Evolutionary conservation across 2,329 filamentous ascomycete genomes (phyloP).

Genomic region (Scytalidium lignicola): DNA sequence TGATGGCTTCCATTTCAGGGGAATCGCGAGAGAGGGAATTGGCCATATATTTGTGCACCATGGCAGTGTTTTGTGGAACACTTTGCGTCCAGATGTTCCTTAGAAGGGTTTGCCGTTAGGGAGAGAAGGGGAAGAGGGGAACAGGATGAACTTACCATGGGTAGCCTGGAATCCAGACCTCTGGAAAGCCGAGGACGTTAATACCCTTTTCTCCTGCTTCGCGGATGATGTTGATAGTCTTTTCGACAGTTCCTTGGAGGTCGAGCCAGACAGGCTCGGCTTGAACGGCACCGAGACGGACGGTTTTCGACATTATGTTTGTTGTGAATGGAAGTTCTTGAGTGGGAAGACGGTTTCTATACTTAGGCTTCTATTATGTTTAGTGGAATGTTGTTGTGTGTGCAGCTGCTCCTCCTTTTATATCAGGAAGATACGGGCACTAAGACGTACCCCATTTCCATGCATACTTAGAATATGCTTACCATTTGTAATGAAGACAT

Average conservation of each 20-base stretch:
- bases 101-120: no score
- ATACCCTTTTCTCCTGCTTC: constrained; percentile 27
- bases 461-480: no score
- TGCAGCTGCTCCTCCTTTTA: no score
- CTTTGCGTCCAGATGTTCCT: constrained; percentile 25
- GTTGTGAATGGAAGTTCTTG: no score
- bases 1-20: constrained; percentile 37
- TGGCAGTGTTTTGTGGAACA: constrained; percentile 29
- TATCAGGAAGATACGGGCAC: no score
- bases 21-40: constrained; percentile 37
- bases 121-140: no score
- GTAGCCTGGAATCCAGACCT: constrained; percentile 41
- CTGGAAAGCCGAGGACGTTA: constrained; percentile 37
- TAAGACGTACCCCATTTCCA: no score
- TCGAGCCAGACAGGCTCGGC: constrained; percentile 10
- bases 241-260: constrained; percentile 28
- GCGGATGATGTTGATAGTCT: constrained; percentile 29
- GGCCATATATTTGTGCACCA: constrained; percentile 40
- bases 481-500: no score
- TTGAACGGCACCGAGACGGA: constrained; percentile 6
- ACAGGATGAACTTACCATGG: constrained; percentile 34
- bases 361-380: no score
- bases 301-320: not conserved
- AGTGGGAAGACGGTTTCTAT: no score
- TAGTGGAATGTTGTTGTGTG: no score